Percentiles rank a stretch among this genome's conserved stretches.
phyloP scores from a whole-genome alignment of 2,329 filamentous ascomycete species.

The Aureobasidium subglaciale region DNA sequence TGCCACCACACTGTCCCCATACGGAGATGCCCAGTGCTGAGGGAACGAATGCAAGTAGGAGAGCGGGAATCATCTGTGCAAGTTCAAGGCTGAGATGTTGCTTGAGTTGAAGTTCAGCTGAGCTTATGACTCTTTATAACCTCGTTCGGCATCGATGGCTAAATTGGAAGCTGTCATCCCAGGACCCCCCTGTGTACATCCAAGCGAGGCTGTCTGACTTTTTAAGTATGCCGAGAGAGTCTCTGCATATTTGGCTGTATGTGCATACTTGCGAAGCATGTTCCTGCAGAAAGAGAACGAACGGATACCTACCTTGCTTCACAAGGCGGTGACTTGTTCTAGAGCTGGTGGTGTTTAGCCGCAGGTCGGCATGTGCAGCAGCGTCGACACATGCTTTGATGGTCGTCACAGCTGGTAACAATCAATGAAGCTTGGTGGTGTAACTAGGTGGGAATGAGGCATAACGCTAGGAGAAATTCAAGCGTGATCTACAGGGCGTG shows the following conservation, averaged over 20 bases:
- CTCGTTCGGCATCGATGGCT: background rate
- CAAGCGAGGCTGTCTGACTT: no score
- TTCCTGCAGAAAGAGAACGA: background rate
- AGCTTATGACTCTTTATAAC: background rate
- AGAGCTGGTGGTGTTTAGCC: background rate
- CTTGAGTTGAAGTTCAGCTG: background rate
- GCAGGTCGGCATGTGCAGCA: background rate
- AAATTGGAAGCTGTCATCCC: no score
- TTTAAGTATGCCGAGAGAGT: no score
- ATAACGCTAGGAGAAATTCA: background rate
- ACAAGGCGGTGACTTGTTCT: background rate
- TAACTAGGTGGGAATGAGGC: no score
- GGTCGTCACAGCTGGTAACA: background rate
- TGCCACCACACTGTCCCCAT: slow-evolving; percentile 18
- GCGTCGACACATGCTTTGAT: background rate
- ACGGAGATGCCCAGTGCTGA: slow-evolving; percentile 17
- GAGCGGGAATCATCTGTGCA: background rate
- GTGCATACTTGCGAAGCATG: background rate
- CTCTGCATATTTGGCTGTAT: no score
- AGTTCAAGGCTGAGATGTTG: background rate
- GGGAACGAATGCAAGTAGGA: slow-evolving; percentile 16
- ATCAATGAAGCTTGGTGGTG: no score
- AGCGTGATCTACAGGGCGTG: background rate
- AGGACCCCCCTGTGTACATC: no score
- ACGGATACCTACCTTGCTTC: no score